Percentiles rank a stretch among this genome's conserved stretches.
phyloP scores from a whole-genome alignment of 1,284 basidiomycete genomes.

The Cerrena zonata region DNA sequence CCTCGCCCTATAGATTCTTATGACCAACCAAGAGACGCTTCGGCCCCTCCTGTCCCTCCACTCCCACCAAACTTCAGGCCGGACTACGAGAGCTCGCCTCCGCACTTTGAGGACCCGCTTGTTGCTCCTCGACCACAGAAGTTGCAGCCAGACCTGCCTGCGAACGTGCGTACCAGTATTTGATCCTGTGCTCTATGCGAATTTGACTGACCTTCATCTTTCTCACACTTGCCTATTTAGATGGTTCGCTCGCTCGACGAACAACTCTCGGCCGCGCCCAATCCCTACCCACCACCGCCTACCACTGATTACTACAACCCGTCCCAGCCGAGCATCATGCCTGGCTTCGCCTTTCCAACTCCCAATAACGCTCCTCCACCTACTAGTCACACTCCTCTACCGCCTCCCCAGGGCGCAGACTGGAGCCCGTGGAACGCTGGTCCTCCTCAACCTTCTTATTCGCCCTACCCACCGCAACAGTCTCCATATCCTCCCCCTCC shows the following conservation, averaged over 20 bases:
- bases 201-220: conserved; percentile 1
- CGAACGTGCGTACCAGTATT: conserved; percentile 58
- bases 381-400: conserved; percentile 23
- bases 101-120: conserved; percentile 55
- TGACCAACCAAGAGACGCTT: conserved; percentile 11
- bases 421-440: conserved; percentile 29
- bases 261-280: conserved; percentile 14
- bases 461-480: conserved; percentile 14
- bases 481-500: conserved; percentile 18
- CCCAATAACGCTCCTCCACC: conserved; percentile 13
- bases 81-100: conserved; percentile 25
- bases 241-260: conserved; percentile 56
- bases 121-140: conserved; percentile 65
- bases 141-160: conserved; percentile 55
- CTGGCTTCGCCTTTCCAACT: conserved; percentile 22
- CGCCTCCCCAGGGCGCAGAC: conserved; percentile 25
- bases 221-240: conserved; percentile 27
- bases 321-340: conserved; percentile 16
- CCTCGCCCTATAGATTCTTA: conserved; percentile 25
- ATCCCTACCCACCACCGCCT: conserved; percentile 17
- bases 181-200: conserved; percentile 10
- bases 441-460: conserved; percentile 17
- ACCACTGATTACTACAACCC: conserved; percentile 12
- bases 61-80: conserved; percentile 32
- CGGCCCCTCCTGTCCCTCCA: conserved; percentile 35